Evolutionary conservation across 1,284 basidiomycete genomes (phyloP).

Genomic region (Ceratobasidium sp.): DNA sequence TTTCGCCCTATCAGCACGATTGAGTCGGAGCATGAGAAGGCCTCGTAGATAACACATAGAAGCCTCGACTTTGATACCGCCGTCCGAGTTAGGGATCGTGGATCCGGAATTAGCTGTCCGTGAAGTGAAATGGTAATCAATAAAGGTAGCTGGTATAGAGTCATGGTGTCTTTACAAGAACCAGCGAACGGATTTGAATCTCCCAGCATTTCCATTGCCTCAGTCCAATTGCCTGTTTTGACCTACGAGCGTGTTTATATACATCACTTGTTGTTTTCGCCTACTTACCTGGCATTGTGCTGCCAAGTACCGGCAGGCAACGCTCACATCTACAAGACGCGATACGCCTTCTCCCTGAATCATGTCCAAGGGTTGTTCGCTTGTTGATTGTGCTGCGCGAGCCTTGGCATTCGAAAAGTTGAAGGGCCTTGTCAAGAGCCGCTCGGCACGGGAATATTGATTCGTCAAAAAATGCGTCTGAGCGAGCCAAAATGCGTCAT

Average conservation of each 20-base stretch:
- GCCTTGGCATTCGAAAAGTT: conserved; percentile 53
- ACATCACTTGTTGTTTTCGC: not conserved
- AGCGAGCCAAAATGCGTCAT: conserved; percentile 99
- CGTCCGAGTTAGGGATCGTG: conserved; percentile 76
- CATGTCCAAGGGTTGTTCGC: conserved; percentile 54
- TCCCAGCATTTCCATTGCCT: conserved; percentile 92
- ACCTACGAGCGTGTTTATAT: conserved; percentile 54
- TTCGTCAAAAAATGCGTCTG: conserved; percentile 96
- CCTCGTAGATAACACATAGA: conserved; percentile 96
- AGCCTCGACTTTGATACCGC: conserved; percentile 92
- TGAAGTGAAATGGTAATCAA: not conserved
- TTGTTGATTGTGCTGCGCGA: conserved; percentile 67
- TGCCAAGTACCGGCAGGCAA: conserved; percentile 92
- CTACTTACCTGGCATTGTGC: conserved; percentile 83
- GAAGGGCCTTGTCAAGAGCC: conserved; percentile 86
- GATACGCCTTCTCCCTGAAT: conserved; percentile 46
- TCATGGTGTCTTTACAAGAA: conserved; percentile 57
- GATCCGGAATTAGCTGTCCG: conserved; percentile 64
- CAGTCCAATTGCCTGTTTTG: conserved; percentile 90
- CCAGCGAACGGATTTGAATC: conserved; percentile 86
- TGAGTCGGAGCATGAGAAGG: conserved; percentile 91
- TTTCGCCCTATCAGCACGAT: conserved; percentile 88
- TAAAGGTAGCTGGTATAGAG: not conserved
- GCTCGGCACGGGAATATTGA: conserved; percentile 93
- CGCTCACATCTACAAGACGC: conserved; percentile 85